Base-by-base conservation (phyloP, 140 eudicot species). In the Erigeron philadelphicus region DNA sequence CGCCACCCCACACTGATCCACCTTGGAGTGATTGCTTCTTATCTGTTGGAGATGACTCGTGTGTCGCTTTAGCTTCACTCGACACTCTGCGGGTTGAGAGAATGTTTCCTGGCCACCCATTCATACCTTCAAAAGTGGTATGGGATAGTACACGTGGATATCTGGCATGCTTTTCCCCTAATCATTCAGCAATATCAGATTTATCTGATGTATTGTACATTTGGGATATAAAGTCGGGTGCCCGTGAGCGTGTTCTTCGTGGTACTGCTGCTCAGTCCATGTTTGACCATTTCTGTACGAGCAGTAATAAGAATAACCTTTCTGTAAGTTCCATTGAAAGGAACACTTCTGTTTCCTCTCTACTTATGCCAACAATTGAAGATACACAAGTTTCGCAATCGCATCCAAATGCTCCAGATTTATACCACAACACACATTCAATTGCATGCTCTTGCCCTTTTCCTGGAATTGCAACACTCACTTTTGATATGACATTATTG, bases 1-100 rank as follows among this genome's bases (percentile, higher is more conserved):
- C 97, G 7, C 95, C 97, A 2, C 47, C 70, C 63, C 78, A 75
- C 65, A 87, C 82, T 40, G 86, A 85, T 60, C 67, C 75, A 63
- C 99, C 99, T 45, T 94, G 99, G 99, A 85, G 79, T 81, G 86
- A 85, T 81, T 94, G 99, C 61, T 89, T 94, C 82, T 82, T 94
- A 66, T 81, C 99, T 21, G 85, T 94, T 38, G 97, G 95, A 35
- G 95, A 89, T 38, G 99, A 94, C 74, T 85, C 84, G 0, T 89
- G 91, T 76, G 85, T 89, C 31, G 81, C 88, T 43, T 90, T 94
- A 70, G 81, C 75, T 75, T 94, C 99, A 50, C 94, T 94, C 42
- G 87, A 85, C 70, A 87, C 99, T 69, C 70, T 89, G 69, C 82
- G 86, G 47, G 97, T 85, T 68, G 97, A 94, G 84, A 83, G 99